Evolutionary conservation across 345 rosid genomes (phyloP).

Genomic region (Gossypium ekmanianum): DNA sequence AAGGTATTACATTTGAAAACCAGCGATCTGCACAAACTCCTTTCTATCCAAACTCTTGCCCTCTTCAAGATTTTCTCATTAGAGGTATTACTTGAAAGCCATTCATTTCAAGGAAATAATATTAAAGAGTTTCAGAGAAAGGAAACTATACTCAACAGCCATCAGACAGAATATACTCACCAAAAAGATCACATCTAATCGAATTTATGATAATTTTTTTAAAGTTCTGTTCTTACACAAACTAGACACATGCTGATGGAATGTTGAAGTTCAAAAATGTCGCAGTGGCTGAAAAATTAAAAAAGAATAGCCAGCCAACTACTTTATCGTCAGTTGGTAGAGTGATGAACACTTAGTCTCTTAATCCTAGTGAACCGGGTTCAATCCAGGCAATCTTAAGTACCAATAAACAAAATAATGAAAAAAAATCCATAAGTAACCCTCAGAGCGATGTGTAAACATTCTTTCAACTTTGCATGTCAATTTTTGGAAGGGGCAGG

Average conservation of each 20-base stretch:
- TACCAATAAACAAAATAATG: neutral
- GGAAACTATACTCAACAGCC: neutral
- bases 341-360: neutral
- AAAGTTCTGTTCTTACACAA: neutral
- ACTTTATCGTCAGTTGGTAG: neutral
- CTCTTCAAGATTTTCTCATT: neutral
- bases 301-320: neutral
- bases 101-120: neutral
- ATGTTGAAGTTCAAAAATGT: neutral
- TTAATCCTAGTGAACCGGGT: neutral
- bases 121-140: neutral
- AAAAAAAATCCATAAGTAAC: neutral
- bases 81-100: neutral
- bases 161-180: neutral
- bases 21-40: neutral
- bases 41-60: neutral
- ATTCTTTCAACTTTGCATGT: conserved; percentile 5
- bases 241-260: neutral
- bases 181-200: neutral
- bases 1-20: neutral
- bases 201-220: neutral
- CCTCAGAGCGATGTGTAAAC: neutral
- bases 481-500: neutral
- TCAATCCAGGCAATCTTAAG: neutral
- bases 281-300: neutral